Base-by-base conservation (phyloP, 176 grass and related monocot species). In the Carex littledalei region DNA sequence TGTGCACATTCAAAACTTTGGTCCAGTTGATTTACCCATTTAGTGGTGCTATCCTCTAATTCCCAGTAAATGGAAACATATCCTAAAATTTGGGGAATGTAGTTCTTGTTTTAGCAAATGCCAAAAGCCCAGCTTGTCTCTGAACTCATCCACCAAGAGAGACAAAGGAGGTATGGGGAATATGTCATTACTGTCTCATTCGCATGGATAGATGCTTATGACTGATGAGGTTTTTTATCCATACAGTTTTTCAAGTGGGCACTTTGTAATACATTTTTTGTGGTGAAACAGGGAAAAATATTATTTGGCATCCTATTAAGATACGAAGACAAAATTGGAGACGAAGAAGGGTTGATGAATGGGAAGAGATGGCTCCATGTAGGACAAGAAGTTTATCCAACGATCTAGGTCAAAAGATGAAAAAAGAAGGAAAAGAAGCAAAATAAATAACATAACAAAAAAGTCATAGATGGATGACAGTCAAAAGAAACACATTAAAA, bases 271-370 rank as follows among this genome's bases (percentile, higher is more conserved):
- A 13, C 13, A 21, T 60, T 67, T 56, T 60, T 67, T 56, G 17
- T 69, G 52, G 53, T 54, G 14, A 65, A 58, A 4, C 91, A 98
- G 95, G 95, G 93, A 29, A 94, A 89, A 64, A 98, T 98, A 88
- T 66, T 98, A 66, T 98, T 98, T 59, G 93, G 95, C 13, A 21
- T 98, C 45, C 81, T 98, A 47, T 63, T 95, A 58, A 93, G 88
- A 83, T 95, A 92, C 16, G 91, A 98, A 87, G 82, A 90, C 35
- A 21, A 72, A 21, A 53, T n/a, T 11, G 63, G n/a, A 17, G 86
- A 89, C 3, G 87, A 49, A n/a, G 82, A 89, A 61, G 64, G 87
- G 65, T 89, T 84, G 58, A 68, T 31, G 6, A 26, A 35, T 49
- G 39, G 66, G 68, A 89, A 89, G 80, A 94, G 52, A 89, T 98